Conservation (phyloP, 1,139 yeast species). For the Zygoascus meyerae region DNA sequence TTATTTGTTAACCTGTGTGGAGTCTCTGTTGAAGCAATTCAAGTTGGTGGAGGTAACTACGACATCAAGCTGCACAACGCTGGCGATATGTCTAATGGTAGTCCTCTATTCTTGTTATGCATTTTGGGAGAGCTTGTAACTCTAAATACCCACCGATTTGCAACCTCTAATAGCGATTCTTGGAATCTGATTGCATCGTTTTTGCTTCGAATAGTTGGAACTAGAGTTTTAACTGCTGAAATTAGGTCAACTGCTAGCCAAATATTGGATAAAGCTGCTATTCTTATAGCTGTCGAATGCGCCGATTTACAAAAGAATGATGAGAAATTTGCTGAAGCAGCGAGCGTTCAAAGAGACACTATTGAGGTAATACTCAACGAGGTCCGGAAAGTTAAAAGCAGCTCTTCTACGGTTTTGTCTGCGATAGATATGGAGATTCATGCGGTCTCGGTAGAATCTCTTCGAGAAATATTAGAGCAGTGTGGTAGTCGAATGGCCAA, state of each 20-base stretch:
- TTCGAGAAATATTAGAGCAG: slow-evolving; percentile 67
- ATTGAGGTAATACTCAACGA: slow-evolving; percentile 1
- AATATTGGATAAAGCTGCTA: slow-evolving; percentile 4
- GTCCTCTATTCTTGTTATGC: slow-evolving; percentile 22
- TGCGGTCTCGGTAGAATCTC: slow-evolving; percentile 52
- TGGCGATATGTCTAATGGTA: slow-evolving; percentile 4
- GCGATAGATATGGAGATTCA: slow-evolving; percentile 46
- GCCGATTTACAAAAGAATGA: slow-evolving; percentile 2
- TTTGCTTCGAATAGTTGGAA: slow-evolving; percentile 1
- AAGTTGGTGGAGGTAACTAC: slow-evolving; percentile 10
- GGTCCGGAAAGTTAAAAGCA: slow-evolving; percentile 12
- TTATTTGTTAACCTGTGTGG: slow-evolving; percentile 43
- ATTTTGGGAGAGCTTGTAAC: slow-evolving; percentile 42
- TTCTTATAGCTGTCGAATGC: not conserved
- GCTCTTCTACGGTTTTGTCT: slow-evolving; percentile 19
- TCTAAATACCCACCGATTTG: slow-evolving; percentile 46
- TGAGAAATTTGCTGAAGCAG: not conserved
- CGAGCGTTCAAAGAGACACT: not conserved
- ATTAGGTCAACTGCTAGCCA: not conserved
- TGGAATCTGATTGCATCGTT: not conserved
- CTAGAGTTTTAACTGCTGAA: not conserved
- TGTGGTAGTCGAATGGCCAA: slow-evolving; percentile 56
- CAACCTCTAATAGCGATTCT: not conserved
- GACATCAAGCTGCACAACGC: slow-evolving; percentile 15
- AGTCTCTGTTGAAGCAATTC: slow-evolving; percentile 9